These are phyloP conservation scores for Silene conica DNA, from an alignment of 148 eudicot species.

Conservation along the genomic window DNA sequence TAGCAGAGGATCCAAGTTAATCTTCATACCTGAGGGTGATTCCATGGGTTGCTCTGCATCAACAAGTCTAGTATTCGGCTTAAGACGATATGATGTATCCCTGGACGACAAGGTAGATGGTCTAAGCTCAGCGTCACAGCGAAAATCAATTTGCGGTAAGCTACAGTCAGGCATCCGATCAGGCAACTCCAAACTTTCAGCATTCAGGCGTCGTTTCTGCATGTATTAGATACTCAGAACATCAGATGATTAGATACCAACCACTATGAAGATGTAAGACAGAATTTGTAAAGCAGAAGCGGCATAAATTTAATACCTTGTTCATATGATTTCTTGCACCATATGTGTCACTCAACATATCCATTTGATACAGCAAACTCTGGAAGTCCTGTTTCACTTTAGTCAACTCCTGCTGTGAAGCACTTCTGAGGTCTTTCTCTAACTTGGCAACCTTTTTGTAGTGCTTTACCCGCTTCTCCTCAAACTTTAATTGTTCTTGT, in stretches of 20 bases:
- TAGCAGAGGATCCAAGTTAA: constrained; percentile 62
- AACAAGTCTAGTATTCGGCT: constrained; percentile 26
- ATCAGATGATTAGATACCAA: neutral
- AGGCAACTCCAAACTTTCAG: constrained; percentile 23
- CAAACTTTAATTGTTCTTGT: constrained; percentile 61
- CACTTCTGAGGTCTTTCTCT: constrained; percentile 45
- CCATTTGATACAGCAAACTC: constrained; percentile 42
- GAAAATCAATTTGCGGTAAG: constrained; percentile 18
- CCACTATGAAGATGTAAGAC: neutral
- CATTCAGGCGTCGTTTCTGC: constrained; percentile 38
- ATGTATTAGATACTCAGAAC: neutral
- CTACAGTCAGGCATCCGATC: constrained; percentile 18
- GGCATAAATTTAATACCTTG: constrained; percentile 30
- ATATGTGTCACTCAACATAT: constrained; percentile 38
- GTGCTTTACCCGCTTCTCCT: constrained; percentile 68
- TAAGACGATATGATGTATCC: constrained; percentile 33
- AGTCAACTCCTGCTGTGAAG: constrained; percentile 46
- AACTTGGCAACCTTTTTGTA: constrained; percentile 61
- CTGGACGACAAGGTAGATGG: constrained; percentile 33
- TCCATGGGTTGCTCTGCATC: constrained; percentile 31
- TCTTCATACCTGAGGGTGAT: constrained; percentile 78
- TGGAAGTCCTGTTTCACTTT: constrained; percentile 44
- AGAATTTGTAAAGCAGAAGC: neutral
- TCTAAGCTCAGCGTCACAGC: constrained; percentile 28
- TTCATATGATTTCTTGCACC: constrained; percentile 37